Evolutionary conservation across 2,329 filamentous ascomycete species (phyloP).

Genomic region (Lasiodiplodia gonubiensis): DNA sequence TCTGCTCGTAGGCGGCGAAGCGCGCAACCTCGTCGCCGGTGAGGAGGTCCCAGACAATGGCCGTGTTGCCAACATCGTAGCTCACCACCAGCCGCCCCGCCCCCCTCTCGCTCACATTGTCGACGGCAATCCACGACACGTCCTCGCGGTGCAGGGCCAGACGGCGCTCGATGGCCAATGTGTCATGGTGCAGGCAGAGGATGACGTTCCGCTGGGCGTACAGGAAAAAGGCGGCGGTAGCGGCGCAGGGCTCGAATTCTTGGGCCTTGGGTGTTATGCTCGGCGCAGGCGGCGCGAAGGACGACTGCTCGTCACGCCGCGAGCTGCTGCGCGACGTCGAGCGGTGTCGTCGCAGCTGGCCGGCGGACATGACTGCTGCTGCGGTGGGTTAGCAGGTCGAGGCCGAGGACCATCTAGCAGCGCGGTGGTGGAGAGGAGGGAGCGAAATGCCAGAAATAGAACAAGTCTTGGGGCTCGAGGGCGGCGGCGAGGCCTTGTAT

Average conservation of each 20-base stretch:
- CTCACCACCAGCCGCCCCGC: constrained; percentile 87
- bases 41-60: constrained; percentile 95
- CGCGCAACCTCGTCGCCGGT: constrained; percentile 88
- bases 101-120: constrained; percentile 87
- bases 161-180: constrained; percentile 81
- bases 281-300: constrained; percentile 46
- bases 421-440: constrained; percentile 1
- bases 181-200: constrained; percentile 90
- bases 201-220: constrained; percentile 84
- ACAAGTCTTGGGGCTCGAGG: constrained; percentile 22
- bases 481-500: constrained; percentile 37
- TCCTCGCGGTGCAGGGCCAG: constrained; percentile 86
- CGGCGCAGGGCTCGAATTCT: constrained; percentile 83
- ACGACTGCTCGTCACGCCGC: constrained; percentile 38
- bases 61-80: constrained; percentile 88
- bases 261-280: constrained; percentile 53
- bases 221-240: constrained; percentile 88
- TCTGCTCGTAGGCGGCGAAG: constrained; percentile 89
- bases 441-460: constrained; percentile 31
- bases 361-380: constrained; percentile 50
- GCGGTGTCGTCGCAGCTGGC: constrained; percentile 47
- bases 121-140: constrained; percentile 82
- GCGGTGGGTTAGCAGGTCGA: constrained; percentile 36
- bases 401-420: constrained; percentile 24
- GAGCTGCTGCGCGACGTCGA: constrained; percentile 49